Evolutionary conservation across 345 rosid genomes (phyloP).

Genomic region (Linum usitatissimum): DNA sequence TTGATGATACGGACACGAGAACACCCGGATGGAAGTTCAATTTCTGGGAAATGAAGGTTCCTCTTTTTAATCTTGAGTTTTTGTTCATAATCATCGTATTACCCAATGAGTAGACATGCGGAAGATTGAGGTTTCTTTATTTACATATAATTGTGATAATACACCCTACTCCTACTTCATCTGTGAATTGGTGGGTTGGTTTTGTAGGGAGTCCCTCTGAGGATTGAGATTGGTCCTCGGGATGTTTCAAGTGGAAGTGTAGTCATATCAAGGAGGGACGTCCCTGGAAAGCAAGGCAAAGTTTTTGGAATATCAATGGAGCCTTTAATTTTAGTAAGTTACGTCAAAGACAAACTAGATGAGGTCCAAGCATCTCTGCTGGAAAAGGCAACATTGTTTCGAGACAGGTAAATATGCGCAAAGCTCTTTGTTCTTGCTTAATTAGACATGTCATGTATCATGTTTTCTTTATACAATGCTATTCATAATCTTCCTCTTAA

Average conservation of each 20-base stretch:
- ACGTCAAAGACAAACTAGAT: slow-evolving; percentile 80
- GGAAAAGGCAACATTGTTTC: slow-evolving; percentile 50
- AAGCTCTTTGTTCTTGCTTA: neutral
- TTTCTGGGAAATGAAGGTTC: slow-evolving; percentile 97
- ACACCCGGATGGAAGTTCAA: slow-evolving; percentile 95
- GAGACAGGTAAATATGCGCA: slow-evolving; percentile 51
- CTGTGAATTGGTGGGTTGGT: slow-evolving; percentile 1
- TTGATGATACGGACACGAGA: slow-evolving; percentile 73
- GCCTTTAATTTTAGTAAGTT: slow-evolving; percentile 47
- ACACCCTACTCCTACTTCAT: neutral
- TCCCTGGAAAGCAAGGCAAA: slow-evolving; percentile 90
- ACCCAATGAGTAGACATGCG: too few relatives aligned
- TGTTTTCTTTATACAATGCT: neutral
- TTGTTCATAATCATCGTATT: too few relatives aligned
- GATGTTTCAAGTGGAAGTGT: slow-evolving; percentile 75
- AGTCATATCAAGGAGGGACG: slow-evolving; percentile 79
- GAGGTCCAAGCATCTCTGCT: slow-evolving; percentile 81
- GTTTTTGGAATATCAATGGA: slow-evolving; percentile 90
- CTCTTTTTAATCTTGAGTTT: neutral
- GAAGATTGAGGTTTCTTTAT: too few relatives aligned
- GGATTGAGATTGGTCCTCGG: slow-evolving; percentile 93
- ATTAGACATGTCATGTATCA: neutral
- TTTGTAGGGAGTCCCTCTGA: slow-evolving; percentile 66
- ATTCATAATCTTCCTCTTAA: neutral
- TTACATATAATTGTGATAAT: neutral